Conservation (phyloP, 2,329 filamentous ascomycete species). For the Neofusicoccum sp. region DNA sequence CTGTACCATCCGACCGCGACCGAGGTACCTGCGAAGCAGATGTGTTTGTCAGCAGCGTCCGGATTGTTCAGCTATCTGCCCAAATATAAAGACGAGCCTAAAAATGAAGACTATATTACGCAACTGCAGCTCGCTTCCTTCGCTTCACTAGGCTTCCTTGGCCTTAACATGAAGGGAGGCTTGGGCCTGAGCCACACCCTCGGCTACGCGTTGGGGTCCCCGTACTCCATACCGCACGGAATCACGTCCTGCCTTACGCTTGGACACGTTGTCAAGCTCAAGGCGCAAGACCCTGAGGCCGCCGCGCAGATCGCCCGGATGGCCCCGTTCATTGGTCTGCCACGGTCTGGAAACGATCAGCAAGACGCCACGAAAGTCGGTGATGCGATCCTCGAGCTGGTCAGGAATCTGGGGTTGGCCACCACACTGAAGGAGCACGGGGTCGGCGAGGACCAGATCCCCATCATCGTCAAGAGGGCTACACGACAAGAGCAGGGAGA, state of each 20-base stretch:
- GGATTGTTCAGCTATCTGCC: constrained; percentile 50
- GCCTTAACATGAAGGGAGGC: constrained; percentile 50
- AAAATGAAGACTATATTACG: constrained; percentile 50
- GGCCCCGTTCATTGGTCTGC: constrained; percentile 44
- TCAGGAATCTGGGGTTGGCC: constrained; percentile 45
- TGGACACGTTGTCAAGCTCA: constrained; percentile 54
- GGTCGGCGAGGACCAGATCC: constrained; percentile 42
- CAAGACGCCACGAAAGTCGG: constrained; percentile 47
- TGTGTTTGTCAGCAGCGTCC: constrained; percentile 45
- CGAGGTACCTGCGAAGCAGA: constrained; percentile 51
- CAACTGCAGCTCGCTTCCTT: constrained; percentile 54
- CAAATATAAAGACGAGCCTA: constrained; percentile 46
- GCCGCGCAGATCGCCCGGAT: constrained; percentile 48
- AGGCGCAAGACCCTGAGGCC: constrained; percentile 44
- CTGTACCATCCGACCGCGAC: constrained; percentile 53
- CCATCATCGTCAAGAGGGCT: constrained; percentile 44
- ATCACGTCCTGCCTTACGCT: constrained; percentile 56
- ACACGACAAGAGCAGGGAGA: constrained; percentile 44
- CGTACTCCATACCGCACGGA: constrained; percentile 57
- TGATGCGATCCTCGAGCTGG: constrained; percentile 44
- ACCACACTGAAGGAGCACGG: constrained; percentile 47
- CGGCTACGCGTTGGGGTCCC: constrained; percentile 54
- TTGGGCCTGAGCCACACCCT: constrained; percentile 49
- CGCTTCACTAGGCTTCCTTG: constrained; percentile 50
- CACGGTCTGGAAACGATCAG: constrained; percentile 38